Conservation (phyloP, 768 basidiomycete genomes). For the Amanita phalloides region DNA sequence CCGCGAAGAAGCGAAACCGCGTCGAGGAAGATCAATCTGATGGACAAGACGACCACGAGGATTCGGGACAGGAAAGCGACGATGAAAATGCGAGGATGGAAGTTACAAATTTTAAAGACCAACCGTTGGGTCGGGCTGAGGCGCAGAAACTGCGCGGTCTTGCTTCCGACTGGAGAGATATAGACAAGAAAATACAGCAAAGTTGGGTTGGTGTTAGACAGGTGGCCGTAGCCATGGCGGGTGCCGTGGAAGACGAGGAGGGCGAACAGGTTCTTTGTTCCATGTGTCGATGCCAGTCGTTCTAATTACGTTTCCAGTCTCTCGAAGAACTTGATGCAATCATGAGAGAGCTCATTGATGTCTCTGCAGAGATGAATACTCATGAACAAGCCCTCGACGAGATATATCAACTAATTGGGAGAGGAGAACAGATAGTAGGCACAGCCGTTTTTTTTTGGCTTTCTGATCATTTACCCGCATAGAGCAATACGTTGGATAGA, state of each 20-base stretch:
- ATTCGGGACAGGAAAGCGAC: conserved; percentile 20
- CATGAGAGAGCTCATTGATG: conserved; percentile 62
- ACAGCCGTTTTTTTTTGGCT: background rate
- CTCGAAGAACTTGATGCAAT: conserved; percentile 50
- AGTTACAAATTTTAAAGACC: conserved; percentile 49
- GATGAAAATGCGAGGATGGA: conserved; percentile 47
- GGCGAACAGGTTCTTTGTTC: conserved; percentile 34
- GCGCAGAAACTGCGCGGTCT: conserved; percentile 44
- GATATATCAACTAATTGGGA: conserved; percentile 44
- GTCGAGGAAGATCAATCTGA: conserved; percentile 11
- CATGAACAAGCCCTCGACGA: conserved; percentile 44
- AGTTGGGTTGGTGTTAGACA: conserved; percentile 37
- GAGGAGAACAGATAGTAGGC: conserved; percentile 53
- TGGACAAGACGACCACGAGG: conserved; percentile 15
- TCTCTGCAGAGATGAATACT: conserved; percentile 45
- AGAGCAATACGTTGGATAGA: conserved; percentile 40
- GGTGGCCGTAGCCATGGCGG: conserved; percentile 50
- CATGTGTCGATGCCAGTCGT: background rate
- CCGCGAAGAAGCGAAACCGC: conserved; percentile 18
- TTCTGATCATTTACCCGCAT: background rate
- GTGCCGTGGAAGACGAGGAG: conserved; percentile 44
- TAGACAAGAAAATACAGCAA: conserved; percentile 37
- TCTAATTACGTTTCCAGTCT: conserved; percentile 23
- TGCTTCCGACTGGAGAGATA: conserved; percentile 49
- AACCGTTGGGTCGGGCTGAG: conserved; percentile 50